phyloP scores from a whole-genome alignment of 2,329 filamentous ascomycete species.

The Claviceps pusilla region DNA sequence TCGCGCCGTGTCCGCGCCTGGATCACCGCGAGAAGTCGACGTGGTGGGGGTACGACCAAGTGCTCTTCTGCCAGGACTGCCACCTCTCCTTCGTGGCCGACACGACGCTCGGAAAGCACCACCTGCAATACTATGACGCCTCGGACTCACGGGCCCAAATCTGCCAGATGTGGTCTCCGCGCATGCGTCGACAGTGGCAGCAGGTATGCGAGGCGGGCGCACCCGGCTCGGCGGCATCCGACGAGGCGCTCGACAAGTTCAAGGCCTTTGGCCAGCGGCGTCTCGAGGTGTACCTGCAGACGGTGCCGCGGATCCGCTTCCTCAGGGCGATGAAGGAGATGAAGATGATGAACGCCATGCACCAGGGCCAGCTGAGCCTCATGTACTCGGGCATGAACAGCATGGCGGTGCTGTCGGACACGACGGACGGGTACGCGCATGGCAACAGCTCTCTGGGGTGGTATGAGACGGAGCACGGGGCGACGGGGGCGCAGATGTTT shows the following conservation, averaged over 20 bases:
- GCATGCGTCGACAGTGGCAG: constrained; percentile 23
- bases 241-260: constrained; percentile 14
- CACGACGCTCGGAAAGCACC: constrained; percentile 12
- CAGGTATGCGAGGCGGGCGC: constrained; percentile 14
- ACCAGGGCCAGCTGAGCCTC: constrained; percentile 18
- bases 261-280: constrained; percentile 13
- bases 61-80: constrained; percentile 20
- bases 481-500: constrained; percentile 17
- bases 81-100: constrained; percentile 16
- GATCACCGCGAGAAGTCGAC: constrained; percentile 10
- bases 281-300: constrained; percentile 15
- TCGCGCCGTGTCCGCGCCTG: constrained; percentile 17
- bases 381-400: constrained; percentile 20
- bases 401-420: constrained; percentile 13
- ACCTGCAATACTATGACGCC: constrained; percentile 13
- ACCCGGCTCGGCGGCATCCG: constrained; percentile 12
- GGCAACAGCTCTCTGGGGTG: constrained; percentile 21
- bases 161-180: constrained; percentile 23
- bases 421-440: constrained; percentile 17
- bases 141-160: constrained; percentile 14
- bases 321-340: constrained; percentile 16
- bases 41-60: constrained; percentile 23
- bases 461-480: constrained; percentile 20
- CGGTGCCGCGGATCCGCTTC: constrained; percentile 16
- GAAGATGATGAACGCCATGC: constrained; percentile 18